Conservation (phyloP, 441 rosid species). For the Populus hybrid region DNA sequence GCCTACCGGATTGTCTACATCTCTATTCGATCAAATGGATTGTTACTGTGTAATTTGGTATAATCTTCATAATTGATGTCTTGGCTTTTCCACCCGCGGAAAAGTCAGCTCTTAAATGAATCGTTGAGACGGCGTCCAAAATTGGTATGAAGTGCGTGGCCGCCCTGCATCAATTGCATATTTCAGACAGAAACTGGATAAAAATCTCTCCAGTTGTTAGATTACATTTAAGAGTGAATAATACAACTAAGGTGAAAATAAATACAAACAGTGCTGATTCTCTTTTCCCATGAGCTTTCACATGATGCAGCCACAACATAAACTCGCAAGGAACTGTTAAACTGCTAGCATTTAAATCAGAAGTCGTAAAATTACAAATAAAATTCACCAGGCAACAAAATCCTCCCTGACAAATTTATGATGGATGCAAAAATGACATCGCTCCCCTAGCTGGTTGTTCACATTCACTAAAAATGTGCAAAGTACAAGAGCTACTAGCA, state of each 20-base stretch:
- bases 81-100: neutral
- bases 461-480: neutral
- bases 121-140: conserved; percentile 45
- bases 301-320: neutral
- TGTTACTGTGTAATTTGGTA: neutral
- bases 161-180: conserved; percentile 49
- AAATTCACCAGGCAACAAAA: neutral
- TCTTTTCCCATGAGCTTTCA: neutral
- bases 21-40: neutral
- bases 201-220: neutral
- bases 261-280: neutral
- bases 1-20: too few relatives aligned
- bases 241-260: neutral
- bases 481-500: too few relatives aligned
- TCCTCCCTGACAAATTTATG: neutral
- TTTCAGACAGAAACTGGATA: conserved; percentile 3
- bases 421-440: neutral
- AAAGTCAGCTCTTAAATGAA: neutral
- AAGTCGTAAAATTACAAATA: neutral
- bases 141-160: conserved; percentile 67
- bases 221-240: neutral
- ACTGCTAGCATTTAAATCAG: neutral
- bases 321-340: neutral
- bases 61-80: neutral
- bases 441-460: neutral